A percentile compares a stretch with the other conserved stretches of the same genome.
Evolutionary conservation across 768 basidiomycete genomes (phyloP).

Genomic region (Rossbeevera mucosa): DNA sequence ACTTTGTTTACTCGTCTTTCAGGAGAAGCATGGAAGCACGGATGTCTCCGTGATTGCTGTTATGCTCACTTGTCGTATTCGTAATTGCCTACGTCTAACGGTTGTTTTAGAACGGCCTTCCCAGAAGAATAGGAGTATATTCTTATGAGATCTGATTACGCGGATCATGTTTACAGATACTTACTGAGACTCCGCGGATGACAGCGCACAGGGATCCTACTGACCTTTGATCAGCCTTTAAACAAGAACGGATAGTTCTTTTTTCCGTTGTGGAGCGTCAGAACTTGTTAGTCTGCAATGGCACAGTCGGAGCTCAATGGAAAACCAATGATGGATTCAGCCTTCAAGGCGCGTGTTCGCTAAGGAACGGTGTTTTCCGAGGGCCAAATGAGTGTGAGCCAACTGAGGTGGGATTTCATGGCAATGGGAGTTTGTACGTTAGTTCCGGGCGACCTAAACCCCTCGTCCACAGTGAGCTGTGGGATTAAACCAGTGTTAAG

Average conservation of each 20-base stretch:
- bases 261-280: background rate
- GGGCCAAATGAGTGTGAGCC: background rate
- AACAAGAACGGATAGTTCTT: background rate
- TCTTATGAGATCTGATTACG: background rate
- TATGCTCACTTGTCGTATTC: background rate
- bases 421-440: background rate
- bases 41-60: background rate
- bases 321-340: background rate
- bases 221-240: background rate
- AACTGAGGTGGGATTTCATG: background rate
- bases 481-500: constrained; percentile 4
- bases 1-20: background rate
- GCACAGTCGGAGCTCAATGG: constrained; percentile 44
- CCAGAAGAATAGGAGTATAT: background rate
- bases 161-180: background rate
- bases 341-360: background rate
- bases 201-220: background rate
- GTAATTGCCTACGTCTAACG: background rate
- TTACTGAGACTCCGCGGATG: background rate
- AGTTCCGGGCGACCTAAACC: background rate
- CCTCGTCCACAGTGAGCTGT: background rate
- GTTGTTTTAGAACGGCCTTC: background rate
- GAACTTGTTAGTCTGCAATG: background rate
- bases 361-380: constrained; percentile 3
- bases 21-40: background rate